Conservation (phyloP, 345 rosid species). For the Stellera chamaejasme region DNA sequence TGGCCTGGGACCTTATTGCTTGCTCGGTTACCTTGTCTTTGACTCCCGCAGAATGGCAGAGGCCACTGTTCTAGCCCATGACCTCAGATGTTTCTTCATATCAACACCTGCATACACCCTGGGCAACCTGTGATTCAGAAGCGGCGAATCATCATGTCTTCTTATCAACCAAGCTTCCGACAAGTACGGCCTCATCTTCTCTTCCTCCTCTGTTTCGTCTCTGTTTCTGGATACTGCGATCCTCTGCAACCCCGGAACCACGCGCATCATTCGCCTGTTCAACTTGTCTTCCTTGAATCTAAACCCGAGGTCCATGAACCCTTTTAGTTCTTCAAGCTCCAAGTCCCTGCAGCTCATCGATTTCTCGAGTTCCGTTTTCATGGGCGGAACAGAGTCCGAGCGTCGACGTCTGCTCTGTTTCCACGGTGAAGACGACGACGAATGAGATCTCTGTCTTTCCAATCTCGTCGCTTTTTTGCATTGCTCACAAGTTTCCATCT, state of each 20-base stretch:
- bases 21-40: constrained; percentile 5
- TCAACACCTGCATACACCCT: constrained; percentile 27
- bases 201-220: constrained; percentile 13
- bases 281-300: constrained; percentile 39
- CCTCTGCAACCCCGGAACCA: constrained; percentile 54
- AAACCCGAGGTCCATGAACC: constrained; percentile 64
- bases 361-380: constrained; percentile 17
- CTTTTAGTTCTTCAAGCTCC: constrained; percentile 65
- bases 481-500: constrained; percentile 5
- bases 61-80: constrained; percentile 62
- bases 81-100: constrained; percentile 49
- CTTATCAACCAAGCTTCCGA: constrained; percentile 67
- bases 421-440: constrained; percentile 29
- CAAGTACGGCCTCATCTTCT: constrained; percentile 39
- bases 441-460: constrained; percentile 23
- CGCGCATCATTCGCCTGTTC: constrained; percentile 35
- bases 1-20: no score
- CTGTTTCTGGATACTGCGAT: constrained; percentile 13
- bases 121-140: constrained; percentile 34
- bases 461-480: constrained; percentile 21
- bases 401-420: constrained; percentile 10
- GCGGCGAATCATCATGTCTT: constrained; percentile 47
- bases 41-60: constrained; percentile 31
- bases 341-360: constrained; percentile 35
- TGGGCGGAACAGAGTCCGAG: neutral